These are phyloP conservation scores for Lepidium campestre DNA, from an alignment of 441 rosid species.

Conservation along the genomic window DNA sequence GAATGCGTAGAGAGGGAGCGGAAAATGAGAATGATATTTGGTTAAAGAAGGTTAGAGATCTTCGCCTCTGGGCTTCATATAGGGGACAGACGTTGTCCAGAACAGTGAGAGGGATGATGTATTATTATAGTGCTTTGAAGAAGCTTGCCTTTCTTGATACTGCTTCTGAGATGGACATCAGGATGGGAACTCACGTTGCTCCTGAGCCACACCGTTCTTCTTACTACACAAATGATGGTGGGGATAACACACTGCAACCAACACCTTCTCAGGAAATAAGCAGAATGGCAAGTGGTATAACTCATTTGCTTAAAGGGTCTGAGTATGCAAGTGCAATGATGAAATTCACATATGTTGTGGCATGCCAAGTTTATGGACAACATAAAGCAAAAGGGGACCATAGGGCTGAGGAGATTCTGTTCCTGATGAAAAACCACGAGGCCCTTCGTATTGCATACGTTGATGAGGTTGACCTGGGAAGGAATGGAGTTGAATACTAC, in stretches of 20 bases:
- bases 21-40: constrained; percentile 46
- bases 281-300: constrained; percentile 46
- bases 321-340: constrained; percentile 72
- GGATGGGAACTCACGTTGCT: constrained; percentile 49
- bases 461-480: constrained; percentile 58
- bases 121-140: constrained; percentile 78
- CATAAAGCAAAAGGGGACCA: constrained; percentile 65
- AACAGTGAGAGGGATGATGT: constrained; percentile 96
- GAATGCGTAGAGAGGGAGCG: constrained; percentile 61
- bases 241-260: constrained; percentile 32
- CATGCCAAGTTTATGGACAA: constrained; percentile 83
- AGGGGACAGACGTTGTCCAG: constrained; percentile 89
- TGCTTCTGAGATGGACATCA: constrained; percentile 76
- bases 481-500: constrained; percentile 50
- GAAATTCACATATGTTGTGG: constrained; percentile 79
- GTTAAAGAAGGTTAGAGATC: constrained; percentile 55
- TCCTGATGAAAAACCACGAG: constrained; percentile 67
- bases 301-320: constrained; percentile 64
- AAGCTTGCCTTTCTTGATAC: constrained; percentile 86
- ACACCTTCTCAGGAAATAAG: constrained; percentile 37
- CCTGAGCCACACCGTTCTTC: constrained; percentile 46
- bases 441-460: constrained; percentile 90
- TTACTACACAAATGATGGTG: constrained; percentile 29
- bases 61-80: constrained; percentile 85
- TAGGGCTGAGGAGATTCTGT: constrained; percentile 68